A percentile compares a stretch with the other conserved stretches of the same genome.
These are phyloP conservation scores for Ramalina intermedia DNA, from an alignment of 495 filamentous ascomycete species.

Conservation along the genomic window DNA sequence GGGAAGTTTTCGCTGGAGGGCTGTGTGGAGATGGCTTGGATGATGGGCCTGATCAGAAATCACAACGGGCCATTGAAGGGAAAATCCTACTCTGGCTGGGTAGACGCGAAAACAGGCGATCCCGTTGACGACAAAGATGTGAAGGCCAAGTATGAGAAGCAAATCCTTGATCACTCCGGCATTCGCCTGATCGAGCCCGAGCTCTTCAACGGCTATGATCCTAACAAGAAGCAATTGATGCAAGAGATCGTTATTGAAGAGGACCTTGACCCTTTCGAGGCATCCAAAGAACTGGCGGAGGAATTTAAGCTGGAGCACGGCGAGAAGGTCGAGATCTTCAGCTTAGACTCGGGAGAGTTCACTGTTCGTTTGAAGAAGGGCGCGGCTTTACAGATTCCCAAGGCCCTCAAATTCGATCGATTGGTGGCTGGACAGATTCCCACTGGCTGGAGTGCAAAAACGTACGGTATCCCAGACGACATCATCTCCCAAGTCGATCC, in stretches of 20 bases:
- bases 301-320: conserved; percentile 96
- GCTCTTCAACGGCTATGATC: conserved; percentile 93
- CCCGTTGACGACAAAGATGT: conserved; percentile 97
- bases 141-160: conserved; percentile 90
- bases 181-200: conserved; percentile 97
- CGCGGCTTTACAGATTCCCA: conserved; percentile 84
- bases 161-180: conserved; percentile 90
- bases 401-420: conserved; percentile 92
- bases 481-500: conserved; percentile 97
- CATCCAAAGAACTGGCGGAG: conserved; percentile 90
- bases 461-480: conserved; percentile 91
- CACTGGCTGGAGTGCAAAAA: conserved; percentile 89
- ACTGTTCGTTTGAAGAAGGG: conserved; percentile 90
- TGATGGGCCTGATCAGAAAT: conserved; percentile 98
- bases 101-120: conserved; percentile 83
- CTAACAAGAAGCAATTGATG: conserved; percentile 93
- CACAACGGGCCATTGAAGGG: conserved; percentile 98
- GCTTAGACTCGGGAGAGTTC: conserved; percentile 90
- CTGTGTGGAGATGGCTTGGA: conserved; percentile 98
- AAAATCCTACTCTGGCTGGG: conserved; percentile 92
- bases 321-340: conserved; percentile 94
- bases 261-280: conserved; percentile 91
- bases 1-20: conserved; percentile 95
- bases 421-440: conserved; percentile 94
- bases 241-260: conserved; percentile 96